These are phyloP conservation scores for Neurospora discreta DNA, from an alignment of 495 filamentous ascomycete genomes.

Conservation along the genomic window DNA sequence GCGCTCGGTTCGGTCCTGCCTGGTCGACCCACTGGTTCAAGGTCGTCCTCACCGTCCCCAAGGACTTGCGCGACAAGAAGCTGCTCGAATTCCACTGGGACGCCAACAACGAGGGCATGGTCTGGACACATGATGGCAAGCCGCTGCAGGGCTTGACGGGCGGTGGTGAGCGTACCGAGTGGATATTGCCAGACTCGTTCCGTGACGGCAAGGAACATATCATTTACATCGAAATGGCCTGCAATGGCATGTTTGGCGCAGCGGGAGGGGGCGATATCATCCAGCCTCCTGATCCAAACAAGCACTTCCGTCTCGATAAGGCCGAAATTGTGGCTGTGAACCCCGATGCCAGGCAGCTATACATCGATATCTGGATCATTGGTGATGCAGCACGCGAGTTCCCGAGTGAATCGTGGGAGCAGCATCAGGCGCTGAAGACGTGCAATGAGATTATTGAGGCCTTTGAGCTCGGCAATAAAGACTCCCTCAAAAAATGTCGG, in stretches of 20 bases:
- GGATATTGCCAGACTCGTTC: slow-evolving; percentile 72
- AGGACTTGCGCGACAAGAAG: slow-evolving; percentile 56
- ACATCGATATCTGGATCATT: slow-evolving; percentile 92
- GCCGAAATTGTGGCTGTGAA: slow-evolving; percentile 91
- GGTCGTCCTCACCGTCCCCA: slow-evolving; percentile 64
- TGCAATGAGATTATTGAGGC: slow-evolving; percentile 80
- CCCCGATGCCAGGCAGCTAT: slow-evolving; percentile 67
- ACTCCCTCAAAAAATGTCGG: slow-evolving; percentile 66
- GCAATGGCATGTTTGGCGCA: slow-evolving; percentile 98
- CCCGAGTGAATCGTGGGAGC: slow-evolving; percentile 69
- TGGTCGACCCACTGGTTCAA: slow-evolving; percentile 99
- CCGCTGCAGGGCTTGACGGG: slow-evolving; percentile 89
- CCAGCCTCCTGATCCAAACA: slow-evolving; percentile 77
- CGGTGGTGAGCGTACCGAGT: slow-evolving; percentile 80
- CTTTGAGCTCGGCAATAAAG: slow-evolving; percentile 69
- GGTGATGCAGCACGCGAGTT: slow-evolving; percentile 78
- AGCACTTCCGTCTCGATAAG: slow-evolving; percentile 58
- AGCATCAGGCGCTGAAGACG: slow-evolving; percentile 72
- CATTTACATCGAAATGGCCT: slow-evolving; percentile 96
- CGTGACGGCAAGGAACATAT: slow-evolving; percentile 76
- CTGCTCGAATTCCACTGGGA: slow-evolving; percentile 94
- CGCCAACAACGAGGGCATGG: slow-evolving; percentile 77
- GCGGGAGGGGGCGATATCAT: slow-evolving; percentile 74
- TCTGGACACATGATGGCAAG: slow-evolving; percentile 81
- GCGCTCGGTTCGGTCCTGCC: slow-evolving; percentile 76